phyloP scores from a whole-genome alignment of 352 stramenopile genomes.

The Phytophthora parvispora region DNA sequence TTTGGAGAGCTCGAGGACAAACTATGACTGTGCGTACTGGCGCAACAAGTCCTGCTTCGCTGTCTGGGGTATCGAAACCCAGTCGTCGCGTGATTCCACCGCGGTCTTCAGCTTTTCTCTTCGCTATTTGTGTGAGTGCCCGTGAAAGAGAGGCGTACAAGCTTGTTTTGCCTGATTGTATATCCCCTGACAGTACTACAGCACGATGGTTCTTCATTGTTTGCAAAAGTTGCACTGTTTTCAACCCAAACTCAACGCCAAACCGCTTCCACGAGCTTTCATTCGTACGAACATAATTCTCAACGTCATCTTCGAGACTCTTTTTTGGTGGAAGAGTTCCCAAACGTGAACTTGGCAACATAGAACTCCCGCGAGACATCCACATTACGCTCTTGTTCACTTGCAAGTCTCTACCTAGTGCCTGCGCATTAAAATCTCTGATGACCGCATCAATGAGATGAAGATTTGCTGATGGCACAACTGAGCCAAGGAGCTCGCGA shows the following conservation, averaged over 20 bases:
- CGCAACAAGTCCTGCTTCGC: constrained; percentile 5
- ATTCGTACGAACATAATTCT: constrained; percentile 24
- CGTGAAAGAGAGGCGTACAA: constrained; percentile 53
- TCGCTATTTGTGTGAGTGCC: constrained; percentile 31
- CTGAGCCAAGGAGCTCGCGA: constrained; percentile 32
- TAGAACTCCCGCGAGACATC: not conserved
- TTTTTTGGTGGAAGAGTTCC: not conserved
- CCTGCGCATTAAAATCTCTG: constrained; percentile 46
- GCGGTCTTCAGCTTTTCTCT: not conserved
- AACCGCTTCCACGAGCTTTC: constrained; percentile 40
- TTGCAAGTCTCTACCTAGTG: constrained; percentile 29
- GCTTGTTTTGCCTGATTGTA: constrained; percentile 65
- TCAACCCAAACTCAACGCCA: constrained; percentile 43
- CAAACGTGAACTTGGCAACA: not conserved
- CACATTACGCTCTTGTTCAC: constrained; percentile 27
- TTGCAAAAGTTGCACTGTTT: constrained; percentile 60
- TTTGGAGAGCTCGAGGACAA: constrained; percentile 47
- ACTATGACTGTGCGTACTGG: constrained; percentile 46
- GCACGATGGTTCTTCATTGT: constrained; percentile 29
- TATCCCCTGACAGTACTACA: constrained; percentile 52
- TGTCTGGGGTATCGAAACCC: not conserved
- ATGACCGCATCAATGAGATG: constrained; percentile 54
- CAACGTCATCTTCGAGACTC: constrained; percentile 46
- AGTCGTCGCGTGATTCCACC: not conserved
- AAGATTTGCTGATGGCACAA: constrained; percentile 28